Base-by-base conservation (phyloP, 768 basidiomycete genomes). In the Pisolithus marmoratus region DNA sequence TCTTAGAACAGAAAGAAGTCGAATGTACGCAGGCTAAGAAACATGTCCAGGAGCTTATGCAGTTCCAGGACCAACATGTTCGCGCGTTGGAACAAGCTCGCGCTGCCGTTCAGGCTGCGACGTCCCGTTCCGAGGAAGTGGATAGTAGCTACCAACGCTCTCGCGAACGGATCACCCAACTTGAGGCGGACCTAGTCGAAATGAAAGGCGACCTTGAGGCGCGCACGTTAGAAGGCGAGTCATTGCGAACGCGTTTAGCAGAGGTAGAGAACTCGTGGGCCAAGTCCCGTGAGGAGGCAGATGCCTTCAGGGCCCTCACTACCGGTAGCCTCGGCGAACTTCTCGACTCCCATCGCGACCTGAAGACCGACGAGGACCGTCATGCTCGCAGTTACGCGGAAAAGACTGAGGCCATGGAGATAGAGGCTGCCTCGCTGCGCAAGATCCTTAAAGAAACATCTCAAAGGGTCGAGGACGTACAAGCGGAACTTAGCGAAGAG, bases 241-340 rank as follows among this genome's bases (percentile, higher is more conserved):
- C 81, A 8, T 75, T 84, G 6, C 79, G 81, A 42, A 70, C 75
- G 9, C 76, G 86, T 50, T 70, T 94, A 40, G 73, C 79, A 23
- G 90, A 94, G 49, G 84, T 86, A 40, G 94, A 96, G 71, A 92
- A 88, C 63, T 83, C 87, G 8, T 96, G 93, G 85, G 81, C 88
- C 23, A 89, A 92, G 67, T 91, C 92, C 40, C 83, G 93, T 14
- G 88, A 94, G 70, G 93, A 97, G 72, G 91, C 93, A 3, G 94
- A 96, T 66, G 83, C 87, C 2, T 84, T 94, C 67, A 77, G 93
- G 49, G 86, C 88, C 20, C 73, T 93, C 48, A 94, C 94, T 2
- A 95, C 91, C 2, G 83, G 85, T 44, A 80, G 85, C 60, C 78
- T 96, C 3, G 93, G 92, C 22, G 83, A 94, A 63, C 75, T 96